Conservation (phyloP, 208 protist species). For the Phytomonas francai region DNA sequence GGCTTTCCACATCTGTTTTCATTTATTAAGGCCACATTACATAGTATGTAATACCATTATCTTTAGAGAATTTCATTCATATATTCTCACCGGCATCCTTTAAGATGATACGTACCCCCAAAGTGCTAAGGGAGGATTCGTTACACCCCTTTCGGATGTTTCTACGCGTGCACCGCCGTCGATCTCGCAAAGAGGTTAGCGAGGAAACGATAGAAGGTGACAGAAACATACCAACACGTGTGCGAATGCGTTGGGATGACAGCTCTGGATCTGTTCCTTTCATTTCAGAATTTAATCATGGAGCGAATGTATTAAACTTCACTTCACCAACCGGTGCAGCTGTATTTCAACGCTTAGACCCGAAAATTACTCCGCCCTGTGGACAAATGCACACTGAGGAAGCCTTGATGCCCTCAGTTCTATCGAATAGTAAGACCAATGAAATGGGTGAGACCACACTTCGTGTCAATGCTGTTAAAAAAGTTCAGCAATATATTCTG, state of each 20-base stretch:
- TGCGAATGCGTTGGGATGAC: not conserved
- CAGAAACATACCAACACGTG: not conserved
- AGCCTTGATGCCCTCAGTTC: not conserved
- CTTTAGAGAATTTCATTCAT: not conserved
- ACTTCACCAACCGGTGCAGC: not conserved
- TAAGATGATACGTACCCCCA: not conserved
- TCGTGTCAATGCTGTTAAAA: not conserved
- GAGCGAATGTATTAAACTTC: not conserved
- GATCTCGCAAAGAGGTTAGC: not conserved
- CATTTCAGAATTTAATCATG: not conserved
- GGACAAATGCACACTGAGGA: not conserved
- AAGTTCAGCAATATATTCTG: not conserved
- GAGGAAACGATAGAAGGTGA: not conserved
- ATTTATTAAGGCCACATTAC: not conserved
- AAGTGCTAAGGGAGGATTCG: not conserved
- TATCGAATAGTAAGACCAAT: not conserved
- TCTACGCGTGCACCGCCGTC: not conserved
- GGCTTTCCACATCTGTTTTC: not conserved
- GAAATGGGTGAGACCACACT: not conserved
- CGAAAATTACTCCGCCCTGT: not conserved
- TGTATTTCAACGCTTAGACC: not conserved
- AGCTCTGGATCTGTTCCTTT: not conserved
- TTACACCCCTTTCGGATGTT: not conserved
- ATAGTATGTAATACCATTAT: not conserved
- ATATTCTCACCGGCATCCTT: not conserved